Conservation (phyloP, 352 stramenopile genomes). For the Lagenidium giganteum region DNA sequence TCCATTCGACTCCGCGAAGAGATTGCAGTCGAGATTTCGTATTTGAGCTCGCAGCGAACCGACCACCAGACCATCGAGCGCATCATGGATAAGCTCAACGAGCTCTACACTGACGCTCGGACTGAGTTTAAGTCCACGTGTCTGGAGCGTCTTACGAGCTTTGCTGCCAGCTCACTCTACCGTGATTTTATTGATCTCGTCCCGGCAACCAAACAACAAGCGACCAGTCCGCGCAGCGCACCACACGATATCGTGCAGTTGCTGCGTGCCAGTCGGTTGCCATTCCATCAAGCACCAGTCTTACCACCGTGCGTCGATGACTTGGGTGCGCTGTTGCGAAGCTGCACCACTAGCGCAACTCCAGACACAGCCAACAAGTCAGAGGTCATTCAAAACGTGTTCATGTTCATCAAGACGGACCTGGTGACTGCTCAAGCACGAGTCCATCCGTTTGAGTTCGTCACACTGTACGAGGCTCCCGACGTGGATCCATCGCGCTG, state of each 20-base stretch:
- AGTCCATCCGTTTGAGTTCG: slow-evolving; percentile 1
- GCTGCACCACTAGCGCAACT: too few species aligned
- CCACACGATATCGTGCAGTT: slow-evolving; percentile 30
- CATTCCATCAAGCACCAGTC: slow-evolving; percentile 57
- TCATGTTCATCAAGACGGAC: slow-evolving; percentile 13
- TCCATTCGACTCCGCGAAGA: slow-evolving; percentile 24
- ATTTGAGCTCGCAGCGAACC: slow-evolving; percentile 2
- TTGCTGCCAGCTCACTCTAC: slow-evolving; percentile 39
- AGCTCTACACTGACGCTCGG: slow-evolving; percentile 25
- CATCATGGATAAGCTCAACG: slow-evolving; percentile 28
- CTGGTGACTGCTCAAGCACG: neutral
- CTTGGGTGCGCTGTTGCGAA: slow-evolving; percentile 5
- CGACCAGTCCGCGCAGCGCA: slow-evolving; percentile 6
- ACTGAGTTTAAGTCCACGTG: slow-evolving; percentile 43
- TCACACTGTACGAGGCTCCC: neutral
- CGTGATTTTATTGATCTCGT: slow-evolving; percentile 35
- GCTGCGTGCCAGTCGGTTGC: slow-evolving; percentile 35
- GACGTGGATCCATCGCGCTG: neutral
- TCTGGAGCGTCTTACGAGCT: slow-evolving; percentile 39
- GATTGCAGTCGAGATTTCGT: slow-evolving; percentile 11
- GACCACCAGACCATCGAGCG: neutral
- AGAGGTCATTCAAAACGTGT: slow-evolving; percentile 20
- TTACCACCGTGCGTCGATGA: neutral
- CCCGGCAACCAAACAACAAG: too few species aligned
- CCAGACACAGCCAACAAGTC: too few species aligned